Conservation (phyloP, 345 rosid species). For the Tarenaya hassleriana region DNA sequence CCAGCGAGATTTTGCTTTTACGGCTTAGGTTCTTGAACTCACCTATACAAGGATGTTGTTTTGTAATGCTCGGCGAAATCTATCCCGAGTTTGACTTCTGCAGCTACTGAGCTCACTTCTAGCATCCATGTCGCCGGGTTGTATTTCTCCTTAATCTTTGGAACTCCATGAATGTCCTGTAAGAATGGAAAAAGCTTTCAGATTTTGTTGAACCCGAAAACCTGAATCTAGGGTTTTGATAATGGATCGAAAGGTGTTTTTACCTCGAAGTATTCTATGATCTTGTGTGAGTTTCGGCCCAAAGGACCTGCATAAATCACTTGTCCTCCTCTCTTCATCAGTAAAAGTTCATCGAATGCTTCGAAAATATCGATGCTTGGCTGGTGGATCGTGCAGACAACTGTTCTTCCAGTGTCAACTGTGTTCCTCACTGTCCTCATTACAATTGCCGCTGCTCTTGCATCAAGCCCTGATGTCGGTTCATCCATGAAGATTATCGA, state of each 20-base stretch:
- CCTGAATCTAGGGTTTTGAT: not conserved
- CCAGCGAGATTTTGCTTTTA: too few relatives aligned
- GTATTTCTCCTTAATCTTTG: constrained; percentile 56
- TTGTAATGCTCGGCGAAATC: constrained; percentile 73
- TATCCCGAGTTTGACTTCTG: constrained; percentile 52
- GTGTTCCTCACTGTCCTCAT: constrained; percentile 93
- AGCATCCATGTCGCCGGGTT: constrained; percentile 93
- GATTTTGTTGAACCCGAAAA: too few relatives aligned
- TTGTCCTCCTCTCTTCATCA: constrained; percentile 91
- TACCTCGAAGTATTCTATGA: constrained; percentile 77
- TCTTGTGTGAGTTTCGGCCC: constrained; percentile 54
- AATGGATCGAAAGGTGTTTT: not conserved
- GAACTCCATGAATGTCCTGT: constrained; percentile 57
- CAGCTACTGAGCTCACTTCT: constrained; percentile 79
- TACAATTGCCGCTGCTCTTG: constrained; percentile 83
- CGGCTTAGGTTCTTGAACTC: constrained; percentile 24
- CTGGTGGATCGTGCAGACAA: constrained; percentile 84
- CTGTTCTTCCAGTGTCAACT: constrained; percentile 82
- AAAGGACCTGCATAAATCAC: constrained; percentile 69
- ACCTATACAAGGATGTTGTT: constrained; percentile 50
- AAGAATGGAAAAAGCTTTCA: not conserved
- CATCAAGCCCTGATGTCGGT: constrained; percentile 89
- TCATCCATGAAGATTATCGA: constrained; percentile 93
- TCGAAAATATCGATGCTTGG: constrained; percentile 87
- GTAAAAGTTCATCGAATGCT: constrained; percentile 74